A percentile compares a stretch with the other conserved stretches of the same genome.
Conservation (phyloP, 2,329 filamentous ascomycete genomes). For the Aschersonia sp. region DNA sequence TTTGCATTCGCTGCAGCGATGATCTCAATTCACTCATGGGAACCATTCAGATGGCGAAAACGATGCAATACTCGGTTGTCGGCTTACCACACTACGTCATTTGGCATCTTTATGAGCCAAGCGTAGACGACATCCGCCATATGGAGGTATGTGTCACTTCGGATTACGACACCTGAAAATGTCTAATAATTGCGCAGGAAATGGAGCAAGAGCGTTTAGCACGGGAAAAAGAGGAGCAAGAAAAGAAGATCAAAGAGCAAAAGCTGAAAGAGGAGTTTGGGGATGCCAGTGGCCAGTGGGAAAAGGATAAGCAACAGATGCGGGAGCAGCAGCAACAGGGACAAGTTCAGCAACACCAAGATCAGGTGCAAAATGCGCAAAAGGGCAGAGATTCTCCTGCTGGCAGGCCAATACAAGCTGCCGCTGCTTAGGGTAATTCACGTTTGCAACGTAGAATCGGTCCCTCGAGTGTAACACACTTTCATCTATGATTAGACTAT, state of each 20-base stretch:
- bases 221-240: slow-evolving; percentile 53
- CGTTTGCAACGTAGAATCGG: too few relatives aligned
- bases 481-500: too few relatives aligned
- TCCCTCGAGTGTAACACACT: too few relatives aligned
- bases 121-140: slow-evolving; percentile 87
- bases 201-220: slow-evolving; percentile 81
- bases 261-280: slow-evolving; percentile 64
- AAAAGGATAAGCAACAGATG: slow-evolving; percentile 74
- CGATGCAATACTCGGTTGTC: slow-evolving; percentile 91
- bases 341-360: not conserved
- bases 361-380: slow-evolving; percentile 1
- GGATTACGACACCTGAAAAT: not conserved
- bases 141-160: slow-evolving; percentile 54
- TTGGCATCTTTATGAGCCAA: slow-evolving; percentile 99
- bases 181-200: slow-evolving; percentile 37
- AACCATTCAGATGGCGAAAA: slow-evolving; percentile 71
- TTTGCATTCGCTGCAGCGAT: not conserved
- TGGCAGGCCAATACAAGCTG: not conserved
- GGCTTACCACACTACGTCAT: slow-evolving; percentile 96
- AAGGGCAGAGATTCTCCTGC: not conserved
- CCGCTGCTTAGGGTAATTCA: not conserved
- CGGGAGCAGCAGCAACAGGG: slow-evolving; percentile 28
- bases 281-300: slow-evolving; percentile 67
- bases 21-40: not conserved
- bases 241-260: slow-evolving; percentile 62